Percentiles rank a stretch among this genome's conserved stretches.
Conservation (phyloP, 257 asterid species). For the Nicotiana sylvestris region DNA sequence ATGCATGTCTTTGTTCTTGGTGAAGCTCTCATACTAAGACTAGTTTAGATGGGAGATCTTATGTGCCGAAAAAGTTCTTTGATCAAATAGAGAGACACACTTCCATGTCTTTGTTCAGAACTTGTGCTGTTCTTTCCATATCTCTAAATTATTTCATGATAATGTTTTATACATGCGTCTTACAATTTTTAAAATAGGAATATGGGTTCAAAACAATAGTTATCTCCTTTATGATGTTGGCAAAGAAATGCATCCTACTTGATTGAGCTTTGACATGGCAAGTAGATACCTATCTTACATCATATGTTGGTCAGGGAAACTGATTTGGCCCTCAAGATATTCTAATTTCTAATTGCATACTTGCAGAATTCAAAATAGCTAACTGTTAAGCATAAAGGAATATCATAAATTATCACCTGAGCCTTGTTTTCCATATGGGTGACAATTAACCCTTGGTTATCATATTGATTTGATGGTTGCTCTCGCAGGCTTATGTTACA, state of each 20-base stretch:
- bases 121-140: background rate
- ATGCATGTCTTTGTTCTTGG: background rate
- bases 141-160: background rate
- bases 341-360: background rate
- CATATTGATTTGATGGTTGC: slow-evolving; percentile 8
- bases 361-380: background rate
- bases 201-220: background rate
- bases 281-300: background rate
- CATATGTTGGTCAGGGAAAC: background rate
- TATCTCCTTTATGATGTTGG: background rate
- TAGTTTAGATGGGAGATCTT: background rate
- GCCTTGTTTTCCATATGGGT: background rate
- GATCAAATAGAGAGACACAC: background rate
- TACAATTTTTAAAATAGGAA: background rate
- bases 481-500: slow-evolving; percentile 77
- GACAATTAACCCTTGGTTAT: background rate
- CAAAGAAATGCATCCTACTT: background rate
- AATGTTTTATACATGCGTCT: background rate
- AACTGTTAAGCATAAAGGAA: background rate
- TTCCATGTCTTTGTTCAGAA: background rate
- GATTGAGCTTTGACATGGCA: background rate
- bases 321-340: background rate
- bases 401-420: background rate
- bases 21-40: background rate
- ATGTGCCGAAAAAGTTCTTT: background rate